A percentile compares a stretch with the other conserved stretches of the same genome.
Conservation (phyloP, 768 basidiomycete genomes). For the Gautieria morchelliformis region DNA sequence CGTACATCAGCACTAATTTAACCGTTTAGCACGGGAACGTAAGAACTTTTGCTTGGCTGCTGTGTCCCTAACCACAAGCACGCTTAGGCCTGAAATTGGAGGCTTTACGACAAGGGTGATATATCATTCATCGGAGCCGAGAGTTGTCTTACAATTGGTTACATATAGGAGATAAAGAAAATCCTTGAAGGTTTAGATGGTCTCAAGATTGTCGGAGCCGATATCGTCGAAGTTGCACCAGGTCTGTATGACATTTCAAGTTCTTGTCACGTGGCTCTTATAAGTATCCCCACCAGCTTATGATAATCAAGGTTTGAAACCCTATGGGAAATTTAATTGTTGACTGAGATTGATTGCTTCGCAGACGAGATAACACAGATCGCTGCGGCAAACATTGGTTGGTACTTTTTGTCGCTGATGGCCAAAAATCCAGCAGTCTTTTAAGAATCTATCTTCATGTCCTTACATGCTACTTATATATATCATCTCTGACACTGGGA, state of each 20-base stretch:
- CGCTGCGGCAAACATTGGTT: constrained; percentile 24
- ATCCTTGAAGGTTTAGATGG: constrained; percentile 26
- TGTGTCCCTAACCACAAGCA: constrained; percentile 11
- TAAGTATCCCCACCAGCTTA: not conserved
- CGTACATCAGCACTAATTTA: not conserved
- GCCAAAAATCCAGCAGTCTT: constrained; percentile 19
- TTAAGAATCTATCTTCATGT: not conserved
- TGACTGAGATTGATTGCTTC: not conserved
- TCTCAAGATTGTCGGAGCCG: constrained; percentile 28
- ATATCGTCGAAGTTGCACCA: constrained; percentile 25
- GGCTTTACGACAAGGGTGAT: constrained; percentile 21
- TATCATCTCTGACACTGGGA: no score
- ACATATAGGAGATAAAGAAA: constrained; percentile 22
- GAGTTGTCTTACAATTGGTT: no score
- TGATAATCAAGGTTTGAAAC: not conserved
- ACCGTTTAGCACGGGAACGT: constrained; percentile 46
- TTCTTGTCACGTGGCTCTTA: not conserved
- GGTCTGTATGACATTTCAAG: constrained; percentile 4
- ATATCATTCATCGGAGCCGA: not conserved
- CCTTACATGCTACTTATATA: no score
- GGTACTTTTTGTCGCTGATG: constrained; percentile 23
- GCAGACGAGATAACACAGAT: constrained; percentile 24
- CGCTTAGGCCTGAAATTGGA: constrained; percentile 23
- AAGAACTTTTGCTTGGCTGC: not conserved
- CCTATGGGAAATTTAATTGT: not conserved